A percentile compares a stretch with the other conserved stretches of the same genome.
phyloP scores from a whole-genome alignment of 2,329 filamentous ascomycete species.

The Exophiala spinifera region DNA sequence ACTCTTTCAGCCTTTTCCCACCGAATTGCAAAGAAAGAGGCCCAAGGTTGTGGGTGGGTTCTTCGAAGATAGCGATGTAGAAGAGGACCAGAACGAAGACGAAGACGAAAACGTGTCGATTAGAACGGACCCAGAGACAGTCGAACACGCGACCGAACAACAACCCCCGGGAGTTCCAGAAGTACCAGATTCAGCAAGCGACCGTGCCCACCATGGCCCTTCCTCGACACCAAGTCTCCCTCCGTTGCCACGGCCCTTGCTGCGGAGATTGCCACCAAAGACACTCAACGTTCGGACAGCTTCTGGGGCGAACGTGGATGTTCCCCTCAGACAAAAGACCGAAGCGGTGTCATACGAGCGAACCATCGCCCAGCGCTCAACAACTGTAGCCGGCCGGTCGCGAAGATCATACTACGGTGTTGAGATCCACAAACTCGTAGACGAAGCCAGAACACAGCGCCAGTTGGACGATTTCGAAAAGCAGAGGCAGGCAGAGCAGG shows the following conservation, averaged over 20 bases:
- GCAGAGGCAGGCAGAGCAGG: constrained; percentile 29
- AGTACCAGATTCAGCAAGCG: not conserved
- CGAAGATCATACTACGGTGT: constrained; percentile 79
- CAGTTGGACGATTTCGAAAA: constrained; percentile 34
- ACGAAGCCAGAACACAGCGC: constrained; percentile 61
- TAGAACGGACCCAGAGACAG: not conserved
- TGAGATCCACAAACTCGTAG: constrained; percentile 80
- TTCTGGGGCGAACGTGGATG: constrained; percentile 46
- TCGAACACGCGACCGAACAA: not conserved
- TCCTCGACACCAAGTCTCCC: constrained; percentile 5
- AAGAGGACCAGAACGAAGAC: constrained; percentile 31
- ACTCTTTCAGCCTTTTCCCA: constrained; percentile 31
- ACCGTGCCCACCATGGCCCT: not conserved
- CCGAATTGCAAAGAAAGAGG: constrained; percentile 36
- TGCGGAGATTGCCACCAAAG: constrained; percentile 15
- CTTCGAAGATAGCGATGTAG: constrained; percentile 42
- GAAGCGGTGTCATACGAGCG: constrained; percentile 49
- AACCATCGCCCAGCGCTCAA: constrained; percentile 53
- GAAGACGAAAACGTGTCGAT: constrained; percentile 5
- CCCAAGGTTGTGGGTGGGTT: constrained; percentile 43
- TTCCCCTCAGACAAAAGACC: constrained; percentile 39
- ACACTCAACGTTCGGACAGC: constrained; percentile 45
- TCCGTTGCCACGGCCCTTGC: constrained; percentile 17
- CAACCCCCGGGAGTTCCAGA: not conserved
- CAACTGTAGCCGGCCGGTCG: constrained; percentile 51